These are phyloP conservation scores for Ustilago esculenta DNA, from an alignment of 1,284 basidiomycete genomes.

Conservation along the genomic window DNA sequence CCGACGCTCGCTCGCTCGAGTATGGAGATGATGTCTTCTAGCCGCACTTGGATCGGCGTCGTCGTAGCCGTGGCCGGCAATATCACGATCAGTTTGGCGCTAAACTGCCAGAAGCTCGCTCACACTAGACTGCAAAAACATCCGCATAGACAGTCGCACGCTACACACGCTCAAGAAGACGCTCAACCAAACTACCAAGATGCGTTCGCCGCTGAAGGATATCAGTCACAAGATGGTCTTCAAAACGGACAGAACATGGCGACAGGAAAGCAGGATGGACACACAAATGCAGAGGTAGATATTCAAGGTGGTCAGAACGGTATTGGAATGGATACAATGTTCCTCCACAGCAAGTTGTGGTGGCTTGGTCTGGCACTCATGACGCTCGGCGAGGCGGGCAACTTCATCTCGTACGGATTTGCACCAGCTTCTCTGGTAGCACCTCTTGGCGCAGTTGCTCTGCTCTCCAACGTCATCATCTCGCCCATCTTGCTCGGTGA, in stretches of 20 bases:
- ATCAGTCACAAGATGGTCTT: background rate
- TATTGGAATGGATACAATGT: constrained; percentile 45
- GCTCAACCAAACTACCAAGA: background rate
- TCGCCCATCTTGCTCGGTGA: constrained; percentile 80
- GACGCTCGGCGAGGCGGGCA: constrained; percentile 89
- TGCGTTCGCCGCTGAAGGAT: background rate
- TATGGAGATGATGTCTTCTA: constrained; percentile 18
- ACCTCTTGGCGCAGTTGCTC: constrained; percentile 82
- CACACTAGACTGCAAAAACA: constrained; percentile 75
- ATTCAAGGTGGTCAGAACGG: background rate
- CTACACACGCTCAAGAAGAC: background rate
- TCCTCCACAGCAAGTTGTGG: constrained; percentile 76
- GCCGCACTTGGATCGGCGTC: constrained; percentile 75
- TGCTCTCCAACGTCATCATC: constrained; percentile 93
- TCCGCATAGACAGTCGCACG: background rate
- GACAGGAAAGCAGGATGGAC: no score
- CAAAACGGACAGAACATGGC: no score
- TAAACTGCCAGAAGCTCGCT: constrained; percentile 83
- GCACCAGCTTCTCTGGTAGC: constrained; percentile 94
- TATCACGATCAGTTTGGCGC: constrained; percentile 84
- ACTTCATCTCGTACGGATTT: constrained; percentile 82
- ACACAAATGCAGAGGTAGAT: background rate
- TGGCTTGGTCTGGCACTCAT: constrained; percentile 89
- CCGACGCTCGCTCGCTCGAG: background rate
- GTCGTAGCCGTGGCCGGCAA: constrained; percentile 85